Percentiles rank a stretch among this genome's conserved stretches.
Conservation (phyloP, 768 basidiomycete genomes). For the Fomitopsis serialis region DNA sequence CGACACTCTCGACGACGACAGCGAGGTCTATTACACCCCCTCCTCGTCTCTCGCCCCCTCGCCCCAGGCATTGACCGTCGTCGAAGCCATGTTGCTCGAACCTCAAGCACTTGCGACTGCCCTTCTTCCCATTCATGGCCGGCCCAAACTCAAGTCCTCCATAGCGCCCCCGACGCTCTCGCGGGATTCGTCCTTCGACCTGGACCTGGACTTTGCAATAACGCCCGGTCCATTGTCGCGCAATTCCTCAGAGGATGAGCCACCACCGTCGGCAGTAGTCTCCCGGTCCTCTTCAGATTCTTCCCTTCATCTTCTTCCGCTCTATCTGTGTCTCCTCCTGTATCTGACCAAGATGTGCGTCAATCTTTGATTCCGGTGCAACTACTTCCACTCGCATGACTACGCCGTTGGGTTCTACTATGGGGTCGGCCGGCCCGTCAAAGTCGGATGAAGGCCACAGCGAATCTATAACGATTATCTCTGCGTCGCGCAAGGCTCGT, state of each 20-base stretch:
- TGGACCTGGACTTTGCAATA: background rate
- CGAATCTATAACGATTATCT: slow-evolving; percentile 18
- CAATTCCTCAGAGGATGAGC: slow-evolving; percentile 13
- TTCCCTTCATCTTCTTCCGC: slow-evolving; percentile 25
- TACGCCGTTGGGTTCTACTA: slow-evolving; percentile 12
- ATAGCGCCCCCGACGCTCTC: slow-evolving; percentile 16
- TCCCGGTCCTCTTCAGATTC: slow-evolving; percentile 32
- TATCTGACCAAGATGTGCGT: slow-evolving; percentile 20
- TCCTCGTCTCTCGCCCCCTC: slow-evolving; percentile 33
- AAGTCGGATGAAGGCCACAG: slow-evolving; percentile 2
- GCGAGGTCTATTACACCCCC: slow-evolving; percentile 61
- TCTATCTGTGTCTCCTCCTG: slow-evolving; percentile 7
- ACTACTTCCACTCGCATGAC: slow-evolving; percentile 32
- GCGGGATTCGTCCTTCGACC: background rate
- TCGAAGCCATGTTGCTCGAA: slow-evolving; percentile 25
- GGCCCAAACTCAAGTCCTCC: slow-evolving; percentile 21
- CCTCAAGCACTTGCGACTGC: slow-evolving; percentile 23
- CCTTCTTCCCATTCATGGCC: slow-evolving; percentile 18
- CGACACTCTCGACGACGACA: slow-evolving; percentile 29
- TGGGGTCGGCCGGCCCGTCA: slow-evolving; percentile 14
- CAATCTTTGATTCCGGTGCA: slow-evolving; percentile 35
- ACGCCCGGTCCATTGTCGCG: slow-evolving; percentile 22
- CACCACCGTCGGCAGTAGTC: slow-evolving; percentile 19
- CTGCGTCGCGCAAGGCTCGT: slow-evolving; percentile 9
- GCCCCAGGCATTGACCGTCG: slow-evolving; percentile 39